Base-by-base conservation (phyloP, 169 alveolate genomes). In the Plasmodium sp. region DNA sequence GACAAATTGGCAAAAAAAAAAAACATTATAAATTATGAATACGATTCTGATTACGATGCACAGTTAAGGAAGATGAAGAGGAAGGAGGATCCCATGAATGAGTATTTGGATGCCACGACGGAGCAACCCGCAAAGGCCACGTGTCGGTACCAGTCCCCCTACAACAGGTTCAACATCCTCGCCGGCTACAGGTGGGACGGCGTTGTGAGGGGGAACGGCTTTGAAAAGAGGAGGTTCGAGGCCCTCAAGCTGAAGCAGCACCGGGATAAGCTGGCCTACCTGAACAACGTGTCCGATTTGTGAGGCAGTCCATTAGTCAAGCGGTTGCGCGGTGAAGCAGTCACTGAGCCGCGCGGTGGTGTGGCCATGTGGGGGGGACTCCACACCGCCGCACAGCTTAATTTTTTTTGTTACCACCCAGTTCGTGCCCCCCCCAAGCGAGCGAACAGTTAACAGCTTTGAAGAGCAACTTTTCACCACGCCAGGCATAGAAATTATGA, bases 111-210 rank as follows among this genome's bases (percentile, higher is more conserved):
- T 2, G 33, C 27, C 9, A 88, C 45, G 18, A 22, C 45, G 31
- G 80, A 93, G 71, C 16, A 51, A 58, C 92, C 81, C 31, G 58
- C 36, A 10, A 94, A 94, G 74, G 98, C 98, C 7, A 97, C 94
- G 86, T 99, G 99, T 62, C 95, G 98, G 81, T 98, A 97, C 81
- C 96, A 97, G 27, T 96, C 97, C 5, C 97, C 97, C 10, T 97
- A 97, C 41, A 98, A 98, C 94, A 96, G 99, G 83, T 98, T 98
- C 95, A 97, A 96, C 84, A 99, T 99, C 75, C 94, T 95, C 34
- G 98, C 99, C 34, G 99, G 99, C 5, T 98, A 98, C 95, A 83
- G 99, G 45, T 98, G 99, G 99, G 99, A 99, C 93, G 99, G 99
- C 33, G 98, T 98, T 27, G 98, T 98, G 82, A 93, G 99, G 54